Conservation (phyloP, 176 grass and related monocot genomes). For the Oryza coarctata region DNA sequence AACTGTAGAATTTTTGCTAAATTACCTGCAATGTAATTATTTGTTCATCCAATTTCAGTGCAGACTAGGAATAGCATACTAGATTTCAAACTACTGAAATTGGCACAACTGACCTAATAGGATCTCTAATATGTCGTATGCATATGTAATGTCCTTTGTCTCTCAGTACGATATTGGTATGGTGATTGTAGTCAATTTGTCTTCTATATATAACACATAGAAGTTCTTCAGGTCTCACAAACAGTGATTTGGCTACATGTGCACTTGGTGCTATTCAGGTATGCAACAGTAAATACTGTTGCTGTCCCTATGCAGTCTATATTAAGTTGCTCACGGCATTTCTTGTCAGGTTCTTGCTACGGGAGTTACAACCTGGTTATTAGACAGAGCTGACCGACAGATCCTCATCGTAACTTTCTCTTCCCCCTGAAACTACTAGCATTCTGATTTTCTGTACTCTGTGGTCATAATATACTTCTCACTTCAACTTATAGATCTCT, state of each 20-base stretch:
- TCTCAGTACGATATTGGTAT: background rate
- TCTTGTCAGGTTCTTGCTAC: slow-evolving; percentile 73
- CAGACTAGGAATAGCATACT: background rate
- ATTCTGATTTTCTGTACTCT: background rate
- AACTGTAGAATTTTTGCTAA: background rate
- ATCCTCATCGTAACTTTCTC: slow-evolving; percentile 75
- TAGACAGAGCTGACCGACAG: slow-evolving; percentile 87
- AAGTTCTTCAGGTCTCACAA: slow-evolving; percentile 69
- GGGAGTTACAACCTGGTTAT: slow-evolving; percentile 84
- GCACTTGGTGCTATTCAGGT: slow-evolving; percentile 98
- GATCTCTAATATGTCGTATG: background rate
- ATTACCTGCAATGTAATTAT: background rate
- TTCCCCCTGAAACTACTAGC: slow-evolving; percentile 1
- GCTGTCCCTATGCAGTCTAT: background rate
- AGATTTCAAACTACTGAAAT: background rate
- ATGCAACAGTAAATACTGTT: slow-evolving; percentile 2
- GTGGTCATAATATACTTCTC: slow-evolving; percentile 18
- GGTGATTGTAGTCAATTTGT: background rate
- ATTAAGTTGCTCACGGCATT: slow-evolving; percentile 24
- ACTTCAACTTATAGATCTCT: slow-evolving; percentile 64
- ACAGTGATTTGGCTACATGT: slow-evolving; percentile 89
- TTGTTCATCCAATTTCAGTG: background rate
- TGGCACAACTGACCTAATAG: background rate
- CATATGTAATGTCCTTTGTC: background rate
- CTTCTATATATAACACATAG: background rate